Base-by-base conservation (phyloP, 179 eudicot genomes). In the Carnegiea gigantea region DNA sequence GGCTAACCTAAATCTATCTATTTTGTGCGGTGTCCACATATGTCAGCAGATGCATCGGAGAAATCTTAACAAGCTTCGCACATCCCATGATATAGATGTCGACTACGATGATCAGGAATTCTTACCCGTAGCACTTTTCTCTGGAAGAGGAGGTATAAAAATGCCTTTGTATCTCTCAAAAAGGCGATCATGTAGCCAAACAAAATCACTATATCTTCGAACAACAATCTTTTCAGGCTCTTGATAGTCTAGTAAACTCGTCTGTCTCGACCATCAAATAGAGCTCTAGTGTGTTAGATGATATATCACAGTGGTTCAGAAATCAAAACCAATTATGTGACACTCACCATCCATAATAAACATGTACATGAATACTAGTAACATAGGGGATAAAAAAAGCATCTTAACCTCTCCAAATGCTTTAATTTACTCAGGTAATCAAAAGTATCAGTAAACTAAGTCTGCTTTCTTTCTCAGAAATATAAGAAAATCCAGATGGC, bases 131-230 rank as follows among this genome's bases (percentile, higher is more conserved):
- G 98, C 95, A 84, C 91, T 94, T 90, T 95, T 95, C 90, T 95
- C 98, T 28, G 99, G 99, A 81, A 96, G 92, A 80, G 99, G 99
- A 71, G 99, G 99, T 82, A 95, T 88, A 73, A 95, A 95, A 72
- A 95, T 82, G 70, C 98, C 98, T 92, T 91, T 95, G 85, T 88
- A 93, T 88, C 90, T 91, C 86, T 94, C 99, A 84, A 94, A 96
- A 77, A 96, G 95, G 38, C 98, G 93, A 81, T 96, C 99, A 74
- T 91, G 92, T 80, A 94, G 77, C 99, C 99, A 96, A 81, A 94
- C 95, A 86, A 96, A 96, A 83, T 94, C 99, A 44, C 85, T 96
- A 77, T 96, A 96, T n/a, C 99, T 87, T 23, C 99, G 90, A 87
- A 94, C 93, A 81, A 96, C 99, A 82, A 94, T 94, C 84, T 96